These are phyloP conservation scores for Aethionema arabicum DNA, from an alignment of 345 rosid genomes.

Conservation along the genomic window DNA sequence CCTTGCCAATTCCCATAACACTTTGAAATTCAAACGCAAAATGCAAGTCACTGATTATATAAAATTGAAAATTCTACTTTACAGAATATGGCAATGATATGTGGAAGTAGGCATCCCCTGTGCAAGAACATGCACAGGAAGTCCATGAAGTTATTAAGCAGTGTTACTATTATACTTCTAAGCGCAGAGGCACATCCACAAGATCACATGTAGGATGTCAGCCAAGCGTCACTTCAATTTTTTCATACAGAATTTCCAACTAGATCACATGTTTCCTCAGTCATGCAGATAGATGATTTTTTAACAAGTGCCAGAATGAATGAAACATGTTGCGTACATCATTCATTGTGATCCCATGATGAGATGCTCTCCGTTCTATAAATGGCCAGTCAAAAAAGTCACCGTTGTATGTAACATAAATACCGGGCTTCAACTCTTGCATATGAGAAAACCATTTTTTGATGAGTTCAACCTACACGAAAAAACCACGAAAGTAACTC, in stretches of 20 bases:
- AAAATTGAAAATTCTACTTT: slow-evolving; percentile 10
- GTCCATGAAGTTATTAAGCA: slow-evolving; percentile 16
- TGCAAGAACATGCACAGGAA: neutral
- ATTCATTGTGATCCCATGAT: slow-evolving; percentile 81
- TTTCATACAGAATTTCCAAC: slow-evolving; percentile 14
- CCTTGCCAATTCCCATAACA: slow-evolving; percentile 24
- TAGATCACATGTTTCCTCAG: slow-evolving; percentile 13
- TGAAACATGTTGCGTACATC: slow-evolving; percentile 49
- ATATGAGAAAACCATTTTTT: slow-evolving; percentile 85
- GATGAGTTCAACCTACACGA: slow-evolving; percentile 76
- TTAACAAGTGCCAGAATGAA: slow-evolving; percentile 1
- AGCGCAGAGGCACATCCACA: slow-evolving; percentile 21
- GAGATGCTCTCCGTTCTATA: slow-evolving; percentile 88
- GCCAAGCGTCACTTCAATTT: slow-evolving; percentile 4
- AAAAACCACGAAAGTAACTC: slow-evolving; percentile 28
- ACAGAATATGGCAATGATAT: slow-evolving; percentile 7
- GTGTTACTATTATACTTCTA: slow-evolving; percentile 7
- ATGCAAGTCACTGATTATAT: slow-evolving; percentile 23
- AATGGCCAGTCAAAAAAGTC: slow-evolving; percentile 99
- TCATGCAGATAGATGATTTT: slow-evolving; percentile 7
- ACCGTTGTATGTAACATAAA: slow-evolving; percentile 94
- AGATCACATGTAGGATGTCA: slow-evolving; percentile 12
- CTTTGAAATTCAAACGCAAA: slow-evolving; percentile 14
- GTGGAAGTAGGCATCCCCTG: slow-evolving; percentile 15
- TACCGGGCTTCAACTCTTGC: slow-evolving; percentile 92